phyloP scores from a whole-genome alignment of 805 yeast species.

The Candida ipomoeae region DNA sequence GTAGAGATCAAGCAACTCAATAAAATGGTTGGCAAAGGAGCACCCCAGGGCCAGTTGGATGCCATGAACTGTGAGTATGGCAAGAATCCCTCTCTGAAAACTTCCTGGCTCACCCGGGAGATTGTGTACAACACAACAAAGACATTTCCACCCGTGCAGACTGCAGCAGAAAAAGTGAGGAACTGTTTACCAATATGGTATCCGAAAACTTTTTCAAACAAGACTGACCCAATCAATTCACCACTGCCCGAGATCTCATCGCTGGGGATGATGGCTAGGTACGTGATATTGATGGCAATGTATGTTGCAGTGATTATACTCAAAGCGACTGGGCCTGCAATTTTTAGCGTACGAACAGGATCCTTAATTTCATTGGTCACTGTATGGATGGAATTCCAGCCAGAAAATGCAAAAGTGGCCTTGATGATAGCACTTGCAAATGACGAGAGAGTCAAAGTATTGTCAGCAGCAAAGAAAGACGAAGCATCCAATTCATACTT shows the following conservation, averaged over 20 bases:
- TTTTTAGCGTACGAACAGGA: conserved; percentile 52
- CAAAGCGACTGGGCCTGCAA: conserved; percentile 58
- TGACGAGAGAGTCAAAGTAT: conserved; percentile 37
- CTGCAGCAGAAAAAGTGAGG: conserved; percentile 53
- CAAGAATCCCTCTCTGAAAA: conserved; percentile 57
- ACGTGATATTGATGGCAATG: conserved; percentile 51
- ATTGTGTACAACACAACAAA: conserved; percentile 57
- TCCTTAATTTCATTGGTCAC: conserved; percentile 59
- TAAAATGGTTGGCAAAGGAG: conserved; percentile 51
- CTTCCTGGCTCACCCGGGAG: conserved; percentile 62
- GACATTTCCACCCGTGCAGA: conserved; percentile 61
- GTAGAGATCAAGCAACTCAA: conserved; percentile 43
- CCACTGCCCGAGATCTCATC: conserved; percentile 53
- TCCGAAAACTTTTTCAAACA: conserved; percentile 56
- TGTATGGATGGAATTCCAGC: conserved; percentile 61
- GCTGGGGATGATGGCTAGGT: conserved; percentile 49
- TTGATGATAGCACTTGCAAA: conserved; percentile 54
- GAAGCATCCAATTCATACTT: conserved; percentile 38
- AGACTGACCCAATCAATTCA: conserved; percentile 54
- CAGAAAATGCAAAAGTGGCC: conserved; percentile 56
- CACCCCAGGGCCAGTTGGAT: conserved; percentile 51
- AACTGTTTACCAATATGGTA: conserved; percentile 48
- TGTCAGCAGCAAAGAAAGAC: conserved; percentile 29
- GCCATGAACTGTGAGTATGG: conserved; percentile 53
- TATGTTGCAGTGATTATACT: conserved; percentile 46